Evolutionary conservation across 768 basidiomycete genomes (phyloP).

Genomic region (Kwoniella mangroviensis): DNA sequence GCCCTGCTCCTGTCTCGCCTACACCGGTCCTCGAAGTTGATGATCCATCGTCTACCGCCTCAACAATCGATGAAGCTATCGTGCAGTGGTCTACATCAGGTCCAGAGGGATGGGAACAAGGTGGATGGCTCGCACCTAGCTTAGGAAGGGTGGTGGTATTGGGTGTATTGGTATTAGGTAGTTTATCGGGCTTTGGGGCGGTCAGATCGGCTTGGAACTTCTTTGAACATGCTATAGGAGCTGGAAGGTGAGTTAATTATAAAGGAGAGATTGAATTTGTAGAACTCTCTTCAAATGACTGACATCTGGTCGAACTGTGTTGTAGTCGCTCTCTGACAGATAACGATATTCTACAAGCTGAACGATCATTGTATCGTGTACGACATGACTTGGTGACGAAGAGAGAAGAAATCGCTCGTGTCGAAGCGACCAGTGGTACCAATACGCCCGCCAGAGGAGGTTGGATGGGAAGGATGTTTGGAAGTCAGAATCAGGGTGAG

Average conservation of each 20-base stretch:
- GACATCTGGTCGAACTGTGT: not conserved
- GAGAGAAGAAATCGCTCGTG: slow-evolving; percentile 37
- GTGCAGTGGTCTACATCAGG: slow-evolving; percentile 33
- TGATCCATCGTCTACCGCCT: slow-evolving; percentile 22
- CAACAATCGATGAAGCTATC: slow-evolving; percentile 35
- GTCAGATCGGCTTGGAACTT: slow-evolving; percentile 54
- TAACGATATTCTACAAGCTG: slow-evolving; percentile 50
- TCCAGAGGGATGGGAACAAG: slow-evolving; percentile 46
- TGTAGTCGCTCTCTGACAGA: slow-evolving; percentile 42
- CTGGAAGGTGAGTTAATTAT: slow-evolving; percentile 33
- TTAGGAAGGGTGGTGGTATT: slow-evolving; percentile 53
- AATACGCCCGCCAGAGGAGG: slow-evolving; percentile 22
- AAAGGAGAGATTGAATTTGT: not conserved
- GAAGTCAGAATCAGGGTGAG: slow-evolving; percentile 40
- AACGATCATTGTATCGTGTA: slow-evolving; percentile 52
- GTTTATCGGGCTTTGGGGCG: slow-evolving; percentile 55
- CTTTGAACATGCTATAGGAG: slow-evolving; percentile 37
- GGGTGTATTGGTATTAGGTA: slow-evolving; percentile 49
- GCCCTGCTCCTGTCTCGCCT: slow-evolving; percentile 7
- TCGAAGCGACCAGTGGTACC: slow-evolving; percentile 8
- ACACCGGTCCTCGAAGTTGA: slow-evolving; percentile 12
- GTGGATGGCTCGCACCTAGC: slow-evolving; percentile 54
- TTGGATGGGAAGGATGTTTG: slow-evolving; percentile 52
- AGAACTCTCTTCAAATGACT: not conserved
- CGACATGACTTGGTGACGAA: slow-evolving; percentile 50